These are phyloP conservation scores for Nitzschia putrida DNA, from an alignment of 108 stramenopile species.

Conservation along the genomic window DNA sequence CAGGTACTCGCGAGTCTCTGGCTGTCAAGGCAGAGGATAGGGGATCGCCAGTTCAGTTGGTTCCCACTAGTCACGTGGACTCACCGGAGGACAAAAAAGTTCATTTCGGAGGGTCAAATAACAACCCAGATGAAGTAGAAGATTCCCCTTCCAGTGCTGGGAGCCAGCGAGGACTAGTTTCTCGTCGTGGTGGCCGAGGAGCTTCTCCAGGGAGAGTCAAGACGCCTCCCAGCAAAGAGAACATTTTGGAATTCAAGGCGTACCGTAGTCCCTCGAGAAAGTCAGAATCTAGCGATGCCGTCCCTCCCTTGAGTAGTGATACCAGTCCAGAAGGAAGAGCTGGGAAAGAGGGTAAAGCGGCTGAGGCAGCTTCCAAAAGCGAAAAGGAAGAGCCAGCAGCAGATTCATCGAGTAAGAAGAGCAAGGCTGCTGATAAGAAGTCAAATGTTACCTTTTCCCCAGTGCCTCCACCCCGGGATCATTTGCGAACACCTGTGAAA, in stretches of 20 bases:
- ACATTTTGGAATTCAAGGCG: constrained; percentile 46
- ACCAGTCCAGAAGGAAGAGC: constrained; percentile 9
- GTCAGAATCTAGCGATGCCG: constrained; percentile 24
- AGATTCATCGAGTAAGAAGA: not conserved
- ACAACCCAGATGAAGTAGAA: constrained; percentile 1
- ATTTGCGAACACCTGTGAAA: constrained; percentile 36
- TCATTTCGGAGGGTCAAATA: constrained; percentile 15
- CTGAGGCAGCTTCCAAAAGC: constrained; percentile 2
- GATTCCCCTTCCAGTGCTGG: constrained; percentile 18
- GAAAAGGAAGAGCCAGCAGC: constrained; percentile 2
- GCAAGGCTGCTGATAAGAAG: constrained; percentile 15
- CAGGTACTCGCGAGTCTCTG: constrained; percentile 1
- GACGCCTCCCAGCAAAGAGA: constrained; percentile 12
- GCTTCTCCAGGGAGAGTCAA: constrained; percentile 32
- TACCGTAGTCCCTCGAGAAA: constrained; percentile 44
- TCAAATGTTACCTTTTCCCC: constrained; percentile 45
- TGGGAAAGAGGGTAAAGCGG: not conserved
- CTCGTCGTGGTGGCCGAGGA: constrained; percentile 35
- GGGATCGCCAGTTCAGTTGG: constrained; percentile 7
- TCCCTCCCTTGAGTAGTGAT: constrained; percentile 23
- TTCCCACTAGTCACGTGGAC: constrained; percentile 1
- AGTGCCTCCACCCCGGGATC: constrained; percentile 24
- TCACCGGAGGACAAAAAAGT: constrained; percentile 34
- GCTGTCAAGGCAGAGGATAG: constrained; percentile 1
- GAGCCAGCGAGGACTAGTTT: constrained; percentile 33